phyloP scores from a whole-genome alignment of 441 rosid genomes.

The Cnidoscolus chayamansa region DNA sequence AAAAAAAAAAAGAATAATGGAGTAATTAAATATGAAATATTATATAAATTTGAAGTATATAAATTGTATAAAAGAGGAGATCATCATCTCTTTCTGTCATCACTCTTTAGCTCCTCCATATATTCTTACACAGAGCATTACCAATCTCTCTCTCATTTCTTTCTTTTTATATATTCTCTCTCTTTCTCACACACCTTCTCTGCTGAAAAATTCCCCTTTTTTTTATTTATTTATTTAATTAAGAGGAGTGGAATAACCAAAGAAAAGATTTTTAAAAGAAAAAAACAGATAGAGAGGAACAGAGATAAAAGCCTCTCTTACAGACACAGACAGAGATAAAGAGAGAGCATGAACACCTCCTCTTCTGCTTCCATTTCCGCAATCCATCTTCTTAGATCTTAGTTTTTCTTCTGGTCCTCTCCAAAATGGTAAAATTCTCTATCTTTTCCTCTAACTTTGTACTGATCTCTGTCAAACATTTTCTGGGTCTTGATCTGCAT shows the following conservation, averaged over 20 bases:
- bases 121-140: conserved; percentile 57
- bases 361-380: conserved; percentile 53
- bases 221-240: conserved; percentile 45
- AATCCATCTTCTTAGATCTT: conserved; percentile 67
- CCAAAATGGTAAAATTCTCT: conserved; percentile 51
- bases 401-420: conserved; percentile 54
- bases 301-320: conserved; percentile 29
- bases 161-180: conserved; percentile 22
- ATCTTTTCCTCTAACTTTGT: conserved; percentile 18
- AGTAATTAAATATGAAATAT: neutral
- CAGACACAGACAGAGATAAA: conserved; percentile 27
- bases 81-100: conserved; percentile 39
- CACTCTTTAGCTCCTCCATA: conserved; percentile 47
- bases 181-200: no score
- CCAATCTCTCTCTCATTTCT: conserved; percentile 30
- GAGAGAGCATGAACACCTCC: conserved; percentile 45
- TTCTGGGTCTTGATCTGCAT: conserved; percentile 32
- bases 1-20: no score
- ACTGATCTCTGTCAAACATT: conserved; percentile 31
- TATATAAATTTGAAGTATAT: neutral
- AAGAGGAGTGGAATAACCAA: conserved; percentile 57
- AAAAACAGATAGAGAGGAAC: conserved; percentile 25
- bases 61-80: neutral
- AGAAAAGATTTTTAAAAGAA: conserved; percentile 33
- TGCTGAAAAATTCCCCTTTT: no score